Base-by-base conservation (phyloP, 148 eudicot species). In the Cornus controversa region DNA sequence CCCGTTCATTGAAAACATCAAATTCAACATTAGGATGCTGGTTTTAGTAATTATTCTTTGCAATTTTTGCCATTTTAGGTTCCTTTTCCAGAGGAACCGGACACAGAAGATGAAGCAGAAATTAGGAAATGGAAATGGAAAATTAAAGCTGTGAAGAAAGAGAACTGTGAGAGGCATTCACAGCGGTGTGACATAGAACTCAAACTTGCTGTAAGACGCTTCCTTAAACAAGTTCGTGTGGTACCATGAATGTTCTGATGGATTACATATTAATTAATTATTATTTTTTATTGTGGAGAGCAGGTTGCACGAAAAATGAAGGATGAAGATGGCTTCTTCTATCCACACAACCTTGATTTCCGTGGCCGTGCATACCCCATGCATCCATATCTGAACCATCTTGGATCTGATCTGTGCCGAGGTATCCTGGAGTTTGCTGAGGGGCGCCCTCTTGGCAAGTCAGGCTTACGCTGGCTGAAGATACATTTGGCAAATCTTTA, bases 291-390 rank as follows among this genome's bases (percentile, higher is more conserved):
- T 60, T 1, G 4, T 71, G 47, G 20, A 74, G 82, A 64, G 67
- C 74, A 94, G 98, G 98, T 94, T 82, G 94, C 97, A 1, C 82
- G 94, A 75, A 91, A 94, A 87, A 89, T 94, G 98, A 91, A 84
- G 89, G 93, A 92, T 60, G 98, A 94, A 71, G 97, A 92, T 11
- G 97, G 98, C 45, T 92, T 92, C 71, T 94, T 80, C 67, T 94
- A 94, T 80, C 98, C 98, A 16, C 98, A 94, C 85, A 94, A 94
- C 71, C 85, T 94, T 77, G 98, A 94, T 86, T 94, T 94, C 34
- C 93, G 98, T 70, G 98, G 98, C n/a, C 97, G 98, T 80, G 98
- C 98, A 66, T 94, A 94, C 79, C 98, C 98, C 53, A 94, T 94
- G 97, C 98, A 94, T 72, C 92, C 98, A 73, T 88, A 94, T 84